These are phyloP conservation scores for Rhododendron williamsianum DNA, from an alignment of 148 eudicot genomes.

Conservation along the genomic window DNA sequence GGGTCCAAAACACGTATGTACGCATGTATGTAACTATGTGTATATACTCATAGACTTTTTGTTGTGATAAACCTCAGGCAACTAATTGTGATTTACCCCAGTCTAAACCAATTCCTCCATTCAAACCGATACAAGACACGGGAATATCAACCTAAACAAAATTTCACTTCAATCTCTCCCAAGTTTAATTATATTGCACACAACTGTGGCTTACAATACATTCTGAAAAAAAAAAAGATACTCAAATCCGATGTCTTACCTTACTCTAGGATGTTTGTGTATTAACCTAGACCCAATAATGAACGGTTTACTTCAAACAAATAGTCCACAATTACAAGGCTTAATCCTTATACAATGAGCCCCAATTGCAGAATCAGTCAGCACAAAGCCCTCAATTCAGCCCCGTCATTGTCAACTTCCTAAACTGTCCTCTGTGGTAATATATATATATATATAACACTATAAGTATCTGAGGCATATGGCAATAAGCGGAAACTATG, in stretches of 20 bases:
- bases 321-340: neutral
- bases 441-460: neutral
- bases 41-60: too few relatives aligned
- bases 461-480: neutral
- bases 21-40: too few relatives aligned
- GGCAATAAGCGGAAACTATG: neutral
- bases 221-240: neutral
- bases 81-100: neutral
- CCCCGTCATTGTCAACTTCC: neutral
- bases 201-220: neutral
- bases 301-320: neutral
- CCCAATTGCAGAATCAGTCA: neutral
- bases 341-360: neutral
- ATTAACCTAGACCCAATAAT: neutral
- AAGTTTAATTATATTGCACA: neutral
- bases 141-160: neutral
- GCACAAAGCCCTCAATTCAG: constrained; percentile 5
- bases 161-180: neutral
- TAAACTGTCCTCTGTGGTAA: neutral
- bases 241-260: neutral
- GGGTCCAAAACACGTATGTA: too few relatives aligned
- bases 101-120: neutral
- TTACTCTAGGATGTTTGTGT: neutral
- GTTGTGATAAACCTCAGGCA: neutral
- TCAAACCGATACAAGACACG: neutral